Percentiles rank a stretch among this genome's conserved stretches.
Evolutionary conservation across 2,329 filamentous ascomycete species (phyloP).

Genomic region (Neopestalotiopsis sp.): DNA sequence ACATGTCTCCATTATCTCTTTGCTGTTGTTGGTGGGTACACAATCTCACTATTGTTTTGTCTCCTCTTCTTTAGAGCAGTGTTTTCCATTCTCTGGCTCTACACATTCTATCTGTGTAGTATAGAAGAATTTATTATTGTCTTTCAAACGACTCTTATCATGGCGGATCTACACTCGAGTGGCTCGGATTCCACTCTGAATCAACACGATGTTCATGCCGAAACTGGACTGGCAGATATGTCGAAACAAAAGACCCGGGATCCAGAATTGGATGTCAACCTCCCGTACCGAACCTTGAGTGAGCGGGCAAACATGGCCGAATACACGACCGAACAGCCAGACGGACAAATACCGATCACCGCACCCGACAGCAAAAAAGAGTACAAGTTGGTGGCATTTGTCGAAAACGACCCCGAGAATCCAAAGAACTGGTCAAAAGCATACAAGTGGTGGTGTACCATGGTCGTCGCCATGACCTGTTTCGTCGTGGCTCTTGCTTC

Average conservation of each 20-base stretch:
- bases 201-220: not conserved
- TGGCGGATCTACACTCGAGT: conserved; percentile 8
- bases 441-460: conserved; percentile 84
- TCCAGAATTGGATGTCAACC: conserved; percentile 54
- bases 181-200: conserved; percentile 8
- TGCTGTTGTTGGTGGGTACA: not conserved
- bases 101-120: not conserved
- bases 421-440: conserved; percentile 85
- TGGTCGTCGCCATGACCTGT: conserved; percentile 79
- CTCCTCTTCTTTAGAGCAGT: not conserved
- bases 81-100: not conserved
- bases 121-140: not conserved
- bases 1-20: not conserved
- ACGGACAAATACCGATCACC: conserved; percentile 63
- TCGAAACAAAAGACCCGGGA: conserved; percentile 28
- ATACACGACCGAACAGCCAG: conserved; percentile 65
- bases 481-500: conserved; percentile 76
- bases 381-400: conserved; percentile 67
- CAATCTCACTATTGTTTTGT: not conserved
- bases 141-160: not conserved
- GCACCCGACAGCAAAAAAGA: conserved; percentile 22
- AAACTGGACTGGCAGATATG: not conserved
- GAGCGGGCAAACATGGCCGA: conserved; percentile 67
- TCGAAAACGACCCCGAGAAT: conserved; percentile 73
- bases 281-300: conserved; percentile 70